These are phyloP conservation scores for Calonectria hawksworthii DNA, from an alignment of 2,329 filamentous ascomycete genomes.

Conservation along the genomic window DNA sequence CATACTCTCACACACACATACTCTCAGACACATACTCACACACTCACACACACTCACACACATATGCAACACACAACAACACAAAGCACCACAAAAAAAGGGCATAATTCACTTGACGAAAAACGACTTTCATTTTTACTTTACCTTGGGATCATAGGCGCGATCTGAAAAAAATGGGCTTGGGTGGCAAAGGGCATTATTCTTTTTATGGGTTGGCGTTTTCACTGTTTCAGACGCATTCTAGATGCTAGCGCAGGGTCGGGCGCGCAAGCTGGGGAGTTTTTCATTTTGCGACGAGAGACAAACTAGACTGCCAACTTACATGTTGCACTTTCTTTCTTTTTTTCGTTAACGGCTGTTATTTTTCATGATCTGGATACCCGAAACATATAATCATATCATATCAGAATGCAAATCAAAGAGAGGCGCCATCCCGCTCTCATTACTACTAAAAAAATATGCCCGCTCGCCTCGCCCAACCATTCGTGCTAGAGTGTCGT, in stretches of 20 bases:
- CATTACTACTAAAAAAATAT: neutral
- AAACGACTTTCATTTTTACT: neutral
- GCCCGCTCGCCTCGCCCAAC: neutral
- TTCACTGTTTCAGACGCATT: constrained; percentile 7
- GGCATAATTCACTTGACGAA: neutral
- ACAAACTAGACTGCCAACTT: constrained; percentile 17
- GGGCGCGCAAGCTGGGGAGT: constrained; percentile 12
- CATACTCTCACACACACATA: neutral
- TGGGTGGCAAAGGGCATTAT: neutral
- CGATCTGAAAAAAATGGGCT: neutral
- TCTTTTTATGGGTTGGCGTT: neutral
- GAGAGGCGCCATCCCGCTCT: neutral
- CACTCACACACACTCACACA: neutral
- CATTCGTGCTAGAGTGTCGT: neutral
- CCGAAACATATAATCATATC: constrained; percentile 8
- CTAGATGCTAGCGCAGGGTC: constrained; percentile 14
- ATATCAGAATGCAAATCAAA: constrained; percentile 21
- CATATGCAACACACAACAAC: neutral
- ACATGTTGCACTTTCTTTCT: neutral
- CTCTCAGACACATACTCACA: neutral
- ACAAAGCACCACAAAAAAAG: neutral
- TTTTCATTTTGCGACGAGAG: neutral
- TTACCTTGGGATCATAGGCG: neutral
- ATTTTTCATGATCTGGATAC: constrained; percentile 16
- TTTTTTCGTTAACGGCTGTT: neutral